Conservation (phyloP, 352 stramenopile species). For the Phytopythium kandeliae region DNA sequence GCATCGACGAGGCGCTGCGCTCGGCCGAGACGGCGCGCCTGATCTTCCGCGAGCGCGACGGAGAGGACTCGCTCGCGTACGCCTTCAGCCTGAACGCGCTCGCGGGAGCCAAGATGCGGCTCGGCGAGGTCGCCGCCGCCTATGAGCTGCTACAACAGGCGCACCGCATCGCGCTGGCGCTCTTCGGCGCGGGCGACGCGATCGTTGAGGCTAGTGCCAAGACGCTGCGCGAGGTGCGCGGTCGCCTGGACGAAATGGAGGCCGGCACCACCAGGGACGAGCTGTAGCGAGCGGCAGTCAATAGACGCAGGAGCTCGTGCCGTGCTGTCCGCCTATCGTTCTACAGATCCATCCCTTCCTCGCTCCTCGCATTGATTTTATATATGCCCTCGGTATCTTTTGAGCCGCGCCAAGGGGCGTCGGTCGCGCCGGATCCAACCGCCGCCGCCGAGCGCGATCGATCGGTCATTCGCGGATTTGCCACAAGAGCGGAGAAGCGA, state of each 20-base stretch:
- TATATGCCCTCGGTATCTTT: neutral
- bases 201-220: constrained; percentile 59
- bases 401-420: neutral
- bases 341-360: neutral
- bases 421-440: neutral
- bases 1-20: constrained; percentile 31
- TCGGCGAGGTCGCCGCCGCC: constrained; percentile 46
- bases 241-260: constrained; percentile 40
- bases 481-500: no score
- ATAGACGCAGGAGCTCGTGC: neutral
- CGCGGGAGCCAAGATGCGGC: constrained; percentile 67
- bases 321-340: neutral
- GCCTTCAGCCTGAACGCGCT: constrained; percentile 82
- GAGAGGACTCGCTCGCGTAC: constrained; percentile 54
- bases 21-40: constrained; percentile 35
- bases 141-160: constrained; percentile 60
- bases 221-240: constrained; percentile 59
- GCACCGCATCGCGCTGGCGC: constrained; percentile 56
- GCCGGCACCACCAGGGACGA: constrained; percentile 22
- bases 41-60: constrained; percentile 62
- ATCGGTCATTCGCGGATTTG: constrained; percentile 6
- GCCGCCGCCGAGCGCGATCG: neutral
- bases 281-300: constrained; percentile 15
- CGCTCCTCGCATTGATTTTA: no score
- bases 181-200: constrained; percentile 54